Conservation (phyloP, 371 early-diverging fungal genomes). For the Mortierella sp. region DNA sequence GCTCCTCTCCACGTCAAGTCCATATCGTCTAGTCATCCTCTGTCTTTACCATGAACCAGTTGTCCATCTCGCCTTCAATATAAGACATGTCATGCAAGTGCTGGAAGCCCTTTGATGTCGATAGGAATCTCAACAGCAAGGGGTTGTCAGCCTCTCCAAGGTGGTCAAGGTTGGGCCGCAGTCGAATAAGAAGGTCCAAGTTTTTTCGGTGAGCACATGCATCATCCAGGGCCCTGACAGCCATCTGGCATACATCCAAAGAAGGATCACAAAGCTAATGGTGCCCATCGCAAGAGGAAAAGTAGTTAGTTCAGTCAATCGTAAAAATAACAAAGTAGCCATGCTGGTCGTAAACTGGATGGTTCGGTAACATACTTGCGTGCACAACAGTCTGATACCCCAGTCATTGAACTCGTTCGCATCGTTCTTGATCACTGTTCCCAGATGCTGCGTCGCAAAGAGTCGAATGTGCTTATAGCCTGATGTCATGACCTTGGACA, state of each 20-base stretch:
- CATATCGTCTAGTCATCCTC: no score
- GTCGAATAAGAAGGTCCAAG: slow-evolving; percentile 73
- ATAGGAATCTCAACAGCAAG: slow-evolving; percentile 76
- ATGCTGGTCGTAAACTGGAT: no score
- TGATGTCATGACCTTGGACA: slow-evolving; percentile 88
- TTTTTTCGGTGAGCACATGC: slow-evolving; percentile 77
- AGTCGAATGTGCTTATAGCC: slow-evolving; percentile 83
- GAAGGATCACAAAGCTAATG: slow-evolving; percentile 87
- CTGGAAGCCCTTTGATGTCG: slow-evolving; percentile 77
- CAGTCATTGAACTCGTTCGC: slow-evolving; percentile 78
- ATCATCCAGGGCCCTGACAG: slow-evolving; percentile 77
- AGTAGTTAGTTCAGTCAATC: no score
- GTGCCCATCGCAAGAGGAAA: no score
- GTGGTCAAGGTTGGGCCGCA: slow-evolving; percentile 80
- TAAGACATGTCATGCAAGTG: slow-evolving; percentile 79
- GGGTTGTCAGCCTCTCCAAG: slow-evolving; percentile 79
- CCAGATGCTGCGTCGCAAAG: slow-evolving; percentile 80
- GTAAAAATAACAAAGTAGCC: no score
- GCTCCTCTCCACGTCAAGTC: no score
- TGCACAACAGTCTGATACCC: slow-evolving; percentile 80
- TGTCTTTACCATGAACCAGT: slow-evolving; percentile 89
- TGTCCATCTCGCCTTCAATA: slow-evolving; percentile 82
- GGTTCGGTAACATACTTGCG: slow-evolving; percentile 61
- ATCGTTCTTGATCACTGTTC: slow-evolving; percentile 69
- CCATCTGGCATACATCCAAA: slow-evolving; percentile 78